Evolutionary conservation across 2,329 filamentous ascomycete genomes (phyloP), one percentile per base, ranked within the genome.

Genomic region (Paracamarosporium sp.): DNA sequence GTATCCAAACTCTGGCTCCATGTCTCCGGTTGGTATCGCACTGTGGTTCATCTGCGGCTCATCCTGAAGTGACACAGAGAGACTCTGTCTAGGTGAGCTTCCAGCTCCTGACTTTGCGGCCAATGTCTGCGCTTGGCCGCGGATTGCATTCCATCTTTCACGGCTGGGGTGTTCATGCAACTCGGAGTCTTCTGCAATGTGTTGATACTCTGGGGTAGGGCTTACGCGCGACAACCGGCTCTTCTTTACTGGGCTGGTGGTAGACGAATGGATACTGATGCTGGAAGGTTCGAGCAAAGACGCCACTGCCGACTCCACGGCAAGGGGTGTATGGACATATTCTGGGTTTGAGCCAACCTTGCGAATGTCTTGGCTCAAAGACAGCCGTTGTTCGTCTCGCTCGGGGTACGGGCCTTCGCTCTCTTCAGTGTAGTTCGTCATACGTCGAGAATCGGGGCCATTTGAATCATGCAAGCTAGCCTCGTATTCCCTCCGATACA

Each of bases 301-400:
- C 7, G 94, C 94, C 11, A 98, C 93, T 9, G 90, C 91, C 13
- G 93, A 97, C 76, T 97, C 93, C 0, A 96, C 88, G 2, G 86
- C 92, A 31, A 88, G 72, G 1, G 86, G 87, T 1, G 86, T 88
- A 66, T 93, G 88, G 3, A 96, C 84, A 69, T 92, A 89, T 64
- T 91, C 84, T 1, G 92, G 89, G 65, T 91, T 96, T 11, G 88
- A 88, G 40, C 85, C 89, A 45, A 92, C 79, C 20, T 85, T 86
- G 28, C 85, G 86, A 25, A 97, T 87, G 55, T 91, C 86, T 66
- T 91, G 90, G 30, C 88, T 88, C 22, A 87, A 83, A 30, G 85
- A 81, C 43, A 86, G 79, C 45, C 71, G 73, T n/a, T 68, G 73
- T 12, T 68, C 61, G 12, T 67, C 60, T 12, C 58, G 57, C 50